Conservation (phyloP, 2,329 filamentous ascomycete genomes). For the Neospermospora avenae region DNA sequence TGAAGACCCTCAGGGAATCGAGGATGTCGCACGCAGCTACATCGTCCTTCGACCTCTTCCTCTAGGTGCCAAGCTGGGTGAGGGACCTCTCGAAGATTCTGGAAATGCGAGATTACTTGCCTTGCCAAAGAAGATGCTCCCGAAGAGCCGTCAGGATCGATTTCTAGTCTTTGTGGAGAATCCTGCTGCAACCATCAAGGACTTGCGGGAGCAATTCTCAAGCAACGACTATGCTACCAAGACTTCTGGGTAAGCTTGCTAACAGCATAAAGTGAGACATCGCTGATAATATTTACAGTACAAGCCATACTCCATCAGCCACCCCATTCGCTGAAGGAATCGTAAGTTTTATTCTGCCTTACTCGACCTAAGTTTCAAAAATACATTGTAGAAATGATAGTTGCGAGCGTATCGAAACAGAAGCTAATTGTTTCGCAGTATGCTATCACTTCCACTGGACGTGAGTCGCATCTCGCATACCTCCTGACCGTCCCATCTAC, state of each 20-base stretch:
- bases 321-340: conserved; percentile 80
- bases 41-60: conserved; percentile 74
- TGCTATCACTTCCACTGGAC: conserved; percentile 68
- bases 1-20: conserved; percentile 63
- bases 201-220: conserved; percentile 69
- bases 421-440: conserved; percentile 44
- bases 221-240: conserved; percentile 71
- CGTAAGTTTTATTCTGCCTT: neutral
- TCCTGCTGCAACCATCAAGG: conserved; percentile 58
- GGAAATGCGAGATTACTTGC: conserved; percentile 69
- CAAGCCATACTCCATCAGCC: conserved; percentile 61
- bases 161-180: conserved; percentile 87
- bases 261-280: neutral
- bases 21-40: conserved; percentile 74
- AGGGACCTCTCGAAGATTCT: conserved; percentile 45
- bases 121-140: conserved; percentile 81
- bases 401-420: neutral
- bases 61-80: conserved; percentile 62
- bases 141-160: conserved; percentile 62
- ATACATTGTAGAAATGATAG: neutral
- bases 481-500: conserved; percentile 70
- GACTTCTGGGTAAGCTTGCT: conserved; percentile 52
- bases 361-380: neutral
- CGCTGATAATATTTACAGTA: conserved; percentile 37
- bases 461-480: conserved; percentile 75